phyloP scores from a whole-genome alignment of 768 basidiomycete species.

The Termitomyces sp. region DNA sequence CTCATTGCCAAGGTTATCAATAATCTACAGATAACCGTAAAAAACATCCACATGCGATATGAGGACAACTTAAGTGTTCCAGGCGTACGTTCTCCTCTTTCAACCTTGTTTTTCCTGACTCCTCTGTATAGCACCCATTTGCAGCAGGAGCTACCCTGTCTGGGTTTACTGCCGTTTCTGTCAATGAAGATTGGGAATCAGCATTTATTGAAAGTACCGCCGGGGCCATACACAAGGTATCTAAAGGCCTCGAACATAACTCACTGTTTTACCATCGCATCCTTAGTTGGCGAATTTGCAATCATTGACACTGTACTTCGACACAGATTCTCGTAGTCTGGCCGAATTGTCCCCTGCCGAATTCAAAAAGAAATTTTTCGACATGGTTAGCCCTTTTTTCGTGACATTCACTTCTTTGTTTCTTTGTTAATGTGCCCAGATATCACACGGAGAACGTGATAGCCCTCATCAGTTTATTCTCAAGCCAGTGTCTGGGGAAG shows the following conservation, averaged over 20 bases:
- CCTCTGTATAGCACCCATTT: conserved; percentile 74
- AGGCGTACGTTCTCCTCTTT: conserved; percentile 51
- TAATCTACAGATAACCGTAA: conserved; percentile 92
- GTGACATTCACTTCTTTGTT: neutral
- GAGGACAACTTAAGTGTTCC: conserved; percentile 94
- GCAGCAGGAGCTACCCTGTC: conserved; percentile 86
- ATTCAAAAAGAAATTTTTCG: conserved; percentile 65
- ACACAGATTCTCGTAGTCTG: conserved; percentile 85
- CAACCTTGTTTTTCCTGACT: conserved; percentile 5
- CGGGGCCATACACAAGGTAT: conserved; percentile 85
- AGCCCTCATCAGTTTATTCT: conserved; percentile 87
- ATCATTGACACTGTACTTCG: conserved; percentile 90
- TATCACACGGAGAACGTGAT: conserved; percentile 41
- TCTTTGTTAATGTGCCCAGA: conserved; percentile 23
- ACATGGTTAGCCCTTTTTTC: conserved; percentile 46
- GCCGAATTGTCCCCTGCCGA: conserved; percentile 60
- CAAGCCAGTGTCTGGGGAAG: conserved; percentile 94
- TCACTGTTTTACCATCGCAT: neutral
- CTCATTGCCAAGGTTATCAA: conserved; percentile 88
- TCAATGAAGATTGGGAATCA: conserved; percentile 81
- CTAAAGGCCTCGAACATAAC: neutral
- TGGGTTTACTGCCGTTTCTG: conserved; percentile 84
- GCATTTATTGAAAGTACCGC: conserved; percentile 89
- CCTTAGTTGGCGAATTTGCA: conserved; percentile 75
- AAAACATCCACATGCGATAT: conserved; percentile 94